Evolutionary conservation across 1,284 basidiomycete species (phyloP).

Genomic region (Schizophyllum commune): DNA sequence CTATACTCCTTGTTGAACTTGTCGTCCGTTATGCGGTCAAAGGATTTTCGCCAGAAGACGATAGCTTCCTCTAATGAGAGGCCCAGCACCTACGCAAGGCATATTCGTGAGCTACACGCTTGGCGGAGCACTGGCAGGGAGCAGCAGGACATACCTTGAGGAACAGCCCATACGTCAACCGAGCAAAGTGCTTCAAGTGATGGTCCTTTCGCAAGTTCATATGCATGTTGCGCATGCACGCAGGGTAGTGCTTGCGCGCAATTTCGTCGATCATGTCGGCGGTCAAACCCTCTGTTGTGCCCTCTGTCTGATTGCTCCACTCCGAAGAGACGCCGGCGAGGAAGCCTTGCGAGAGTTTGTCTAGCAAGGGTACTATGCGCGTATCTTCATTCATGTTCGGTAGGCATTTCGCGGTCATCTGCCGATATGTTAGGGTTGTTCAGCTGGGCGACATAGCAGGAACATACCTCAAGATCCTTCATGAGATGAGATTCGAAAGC

Average conservation of each 20-base stretch:
- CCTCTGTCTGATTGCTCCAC: constrained; percentile 53
- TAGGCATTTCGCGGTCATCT: constrained; percentile 84
- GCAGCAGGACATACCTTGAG: constrained; percentile 66
- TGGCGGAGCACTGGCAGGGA: background rate
- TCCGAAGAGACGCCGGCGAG: constrained; percentile 85
- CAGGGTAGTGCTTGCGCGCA: constrained; percentile 84
- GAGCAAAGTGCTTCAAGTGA: constrained; percentile 90
- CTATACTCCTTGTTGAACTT: constrained; percentile 98
- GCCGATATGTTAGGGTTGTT: background rate
- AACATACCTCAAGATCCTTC: constrained; percentile 70
- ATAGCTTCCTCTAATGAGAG: constrained; percentile 94
- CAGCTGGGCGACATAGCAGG: background rate
- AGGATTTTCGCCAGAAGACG: constrained; percentile 89
- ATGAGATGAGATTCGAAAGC: constrained; percentile 79
- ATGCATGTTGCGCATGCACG: constrained; percentile 94
- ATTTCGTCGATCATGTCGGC: constrained; percentile 94
- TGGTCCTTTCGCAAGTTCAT: constrained; percentile 70
- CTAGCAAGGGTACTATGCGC: constrained; percentile 84
- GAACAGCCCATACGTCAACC: constrained; percentile 91
- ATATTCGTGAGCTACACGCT: constrained; percentile 3
- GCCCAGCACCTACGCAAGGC: constrained; percentile 67
- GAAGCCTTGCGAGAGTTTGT: constrained; percentile 93
- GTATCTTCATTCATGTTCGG: constrained; percentile 96
- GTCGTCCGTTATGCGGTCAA: constrained; percentile 78
- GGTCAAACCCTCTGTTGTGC: constrained; percentile 61